Evolutionary conservation across 176 grass and related monocot genomes (phyloP).

Genomic region (Ensete glaucum): DNA sequence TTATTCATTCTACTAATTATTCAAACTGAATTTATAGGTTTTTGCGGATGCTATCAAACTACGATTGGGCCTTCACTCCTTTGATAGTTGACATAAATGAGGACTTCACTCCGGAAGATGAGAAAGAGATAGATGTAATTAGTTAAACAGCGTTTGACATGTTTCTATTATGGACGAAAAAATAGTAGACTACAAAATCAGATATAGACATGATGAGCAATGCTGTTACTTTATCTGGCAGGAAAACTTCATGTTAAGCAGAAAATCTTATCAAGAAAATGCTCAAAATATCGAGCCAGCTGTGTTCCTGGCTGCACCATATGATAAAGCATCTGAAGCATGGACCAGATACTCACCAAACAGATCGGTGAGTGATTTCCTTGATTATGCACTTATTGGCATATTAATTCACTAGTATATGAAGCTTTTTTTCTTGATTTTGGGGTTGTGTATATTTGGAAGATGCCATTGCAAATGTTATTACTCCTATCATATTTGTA

Average conservation of each 20-base stretch:
- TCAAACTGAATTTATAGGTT: constrained; percentile 40
- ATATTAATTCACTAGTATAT: background rate
- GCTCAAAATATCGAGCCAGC: constrained; percentile 45
- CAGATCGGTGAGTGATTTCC: constrained; percentile 41
- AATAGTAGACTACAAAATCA: background rate
- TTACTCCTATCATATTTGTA: too few relatives aligned
- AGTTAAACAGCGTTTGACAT: constrained; percentile 22
- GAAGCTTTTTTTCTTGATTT: background rate
- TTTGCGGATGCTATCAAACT: constrained; percentile 67
- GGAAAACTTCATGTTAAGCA: constrained; percentile 69
- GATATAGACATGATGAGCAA: constrained; percentile 6
- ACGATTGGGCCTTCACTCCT: constrained; percentile 87
- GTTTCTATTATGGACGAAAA: background rate
- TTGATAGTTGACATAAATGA: constrained; percentile 92
- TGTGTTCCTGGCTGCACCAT: constrained; percentile 86
- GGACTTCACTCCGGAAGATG: constrained; percentile 70
- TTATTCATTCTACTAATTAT: background rate
- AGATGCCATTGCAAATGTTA: background rate
- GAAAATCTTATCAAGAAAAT: constrained; percentile 78
- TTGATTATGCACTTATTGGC: background rate
- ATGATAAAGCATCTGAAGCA: constrained; percentile 91
- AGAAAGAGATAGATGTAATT: constrained; percentile 76
- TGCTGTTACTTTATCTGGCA: constrained; percentile 27
- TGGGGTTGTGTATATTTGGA: background rate
- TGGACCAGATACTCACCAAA: constrained; percentile 81